Evolutionary conservation across 305 asterid species (phyloP), one percentile per base, ranked within the genome.

Genomic region (Fraxinus xanthoxyloides): DNA sequence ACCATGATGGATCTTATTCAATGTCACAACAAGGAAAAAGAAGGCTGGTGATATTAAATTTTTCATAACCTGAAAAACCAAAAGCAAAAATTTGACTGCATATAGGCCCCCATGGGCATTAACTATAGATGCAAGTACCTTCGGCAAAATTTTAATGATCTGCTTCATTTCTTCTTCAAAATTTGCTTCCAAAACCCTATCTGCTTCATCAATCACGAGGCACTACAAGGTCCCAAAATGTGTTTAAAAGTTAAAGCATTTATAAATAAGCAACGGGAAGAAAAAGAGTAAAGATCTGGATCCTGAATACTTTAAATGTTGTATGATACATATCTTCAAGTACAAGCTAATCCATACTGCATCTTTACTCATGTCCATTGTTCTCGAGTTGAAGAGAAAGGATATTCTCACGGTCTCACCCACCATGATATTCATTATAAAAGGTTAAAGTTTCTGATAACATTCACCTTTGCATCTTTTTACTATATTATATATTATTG

Each of bases 191-290:
- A 96, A 81, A 80, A 96, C 93, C 90, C 98, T 88, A 85, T 94
- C 99, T 79, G 99, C 99, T 89, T 96, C 99, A 85, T 96, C 99
- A 79, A 96, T 89, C 69, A 92, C 79, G 15, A 96, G 97, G 87
- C 98, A 94, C 99, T 96, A 93, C 94, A 87, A 83, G 87, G 87
- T 80, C 77, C 81, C 75, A 81, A 73, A 63, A 82, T 30, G 79
- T 73, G 77, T 17, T 73, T 61, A 56, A 31, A 79, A 61, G 72
- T 84, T 61, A 76, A 72, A 54, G 26, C 3, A 51, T 15, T 76
- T 46, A 7, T 17, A 77, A 28, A 17, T 5, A 69, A 69, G 75
- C 40, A 31, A 28, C 1, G 4, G 40, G 40, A 69, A 69, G 75
- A 31, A 69, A 67, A 67, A 67, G 36, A 13, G 8, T 4, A 26